Evolutionary conservation across 306 rosid species (phyloP), one percentile per base, ranked within the genome.

Genomic region (Canavalia gladiata): DNA sequence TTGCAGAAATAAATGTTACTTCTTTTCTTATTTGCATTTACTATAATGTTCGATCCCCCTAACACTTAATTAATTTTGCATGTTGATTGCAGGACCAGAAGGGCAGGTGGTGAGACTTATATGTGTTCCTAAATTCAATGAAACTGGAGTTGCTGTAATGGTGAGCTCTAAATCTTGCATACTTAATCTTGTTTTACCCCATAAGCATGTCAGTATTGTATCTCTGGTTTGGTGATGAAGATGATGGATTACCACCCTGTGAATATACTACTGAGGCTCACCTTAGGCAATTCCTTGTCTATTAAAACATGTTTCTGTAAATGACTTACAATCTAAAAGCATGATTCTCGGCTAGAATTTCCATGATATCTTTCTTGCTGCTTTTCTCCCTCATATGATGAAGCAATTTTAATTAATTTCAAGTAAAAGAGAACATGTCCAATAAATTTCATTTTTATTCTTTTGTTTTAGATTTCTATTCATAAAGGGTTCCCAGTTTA

Each of bases 51-150:
- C 52, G n/a, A 85, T 2, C 76, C n/a, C 47, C 54, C 8, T 62
- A 46, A 45, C 35, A 74, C 49, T 25, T 4, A 67, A 30, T 79
- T 74, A 73, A 30, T 52, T 69, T 71, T 77, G 52, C 58, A 18
- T 37, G 41, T 64, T 72, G 54, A 69, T 72, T 84, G 79, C 90
- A 95, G 99, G 99, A 79, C 60, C 91, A 55, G 99, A 91, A 73
- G 97, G 98, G 87, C 97, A 90, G 86, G 80, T 81, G 85, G 97
- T 91, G 80, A 90, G 98, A 90, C 94, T 95, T 83, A 79, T 95
- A 30, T 79, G 88, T 69, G 85, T 95, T 77, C 99, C 98, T 55
- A 91, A 89, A 87, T 95, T 95, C 87, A 86, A 88, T 39, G 94
- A 89, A 84, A 90, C 90, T 8, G 98, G 99, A 85, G 83, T 88